These are phyloP conservation scores for Dryas alaskensis DNA, from an alignment of 306 rosid genomes.

Conservation along the genomic window DNA sequence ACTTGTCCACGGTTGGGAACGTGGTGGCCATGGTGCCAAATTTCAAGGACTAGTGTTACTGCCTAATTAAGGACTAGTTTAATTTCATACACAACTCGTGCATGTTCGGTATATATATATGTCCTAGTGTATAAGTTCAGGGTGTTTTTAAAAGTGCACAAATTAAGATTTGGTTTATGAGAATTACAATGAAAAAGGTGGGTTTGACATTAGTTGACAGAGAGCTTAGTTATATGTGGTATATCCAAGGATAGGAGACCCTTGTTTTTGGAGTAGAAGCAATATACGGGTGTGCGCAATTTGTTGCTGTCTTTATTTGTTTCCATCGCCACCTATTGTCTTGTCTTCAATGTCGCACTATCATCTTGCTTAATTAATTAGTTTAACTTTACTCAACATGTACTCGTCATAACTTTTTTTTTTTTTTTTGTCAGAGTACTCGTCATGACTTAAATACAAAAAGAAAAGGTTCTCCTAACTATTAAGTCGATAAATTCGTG, in stretches of 20 bases:
- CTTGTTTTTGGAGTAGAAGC: constrained; percentile 30
- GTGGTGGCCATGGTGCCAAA: neutral
- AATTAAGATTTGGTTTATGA: constrained; percentile 10
- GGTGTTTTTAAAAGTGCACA: constrained; percentile 5
- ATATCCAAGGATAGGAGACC: constrained; percentile 22
- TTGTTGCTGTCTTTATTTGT: constrained; percentile 16
- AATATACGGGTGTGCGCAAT: neutral
- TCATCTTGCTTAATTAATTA: no score
- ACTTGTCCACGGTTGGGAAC: constrained; percentile 55
- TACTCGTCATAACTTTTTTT: no score
- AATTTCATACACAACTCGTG: neutral
- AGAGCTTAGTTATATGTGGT: constrained; percentile 14
- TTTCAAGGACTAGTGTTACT: no score
- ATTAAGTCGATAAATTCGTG: no score
- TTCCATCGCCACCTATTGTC: constrained; percentile 10
- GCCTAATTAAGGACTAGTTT: no score
- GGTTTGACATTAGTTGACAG: neutral
- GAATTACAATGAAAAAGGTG: constrained; percentile 17
- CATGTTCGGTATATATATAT: constrained; percentile 4
- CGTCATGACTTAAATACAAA: no score
- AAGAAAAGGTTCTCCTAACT: no score
- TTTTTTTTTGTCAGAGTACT: no score
- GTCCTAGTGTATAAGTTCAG: neutral
- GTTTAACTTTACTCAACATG: no score
- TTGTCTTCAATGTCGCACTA: neutral